Percentiles rank a stretch among this genome's conserved stretches.
These are phyloP conservation scores for Cornus kousa DNA, from an alignment of 148 eudicot genomes.

Conservation along the genomic window DNA sequence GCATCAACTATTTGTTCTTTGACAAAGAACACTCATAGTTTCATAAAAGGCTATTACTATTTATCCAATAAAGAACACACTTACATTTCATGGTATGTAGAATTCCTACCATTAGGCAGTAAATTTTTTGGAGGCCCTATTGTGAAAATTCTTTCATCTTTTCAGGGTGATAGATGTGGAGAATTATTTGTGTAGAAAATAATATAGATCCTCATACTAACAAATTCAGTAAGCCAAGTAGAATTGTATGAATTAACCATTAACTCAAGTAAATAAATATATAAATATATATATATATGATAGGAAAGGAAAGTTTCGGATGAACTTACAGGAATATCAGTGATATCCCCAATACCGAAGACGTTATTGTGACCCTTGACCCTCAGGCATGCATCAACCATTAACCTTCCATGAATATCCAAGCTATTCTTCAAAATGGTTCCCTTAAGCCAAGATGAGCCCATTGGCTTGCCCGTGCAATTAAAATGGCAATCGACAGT, in stretches of 20 bases:
- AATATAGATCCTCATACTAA: too few species aligned
- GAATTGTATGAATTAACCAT: neutral
- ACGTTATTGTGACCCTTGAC: conserved; percentile 42
- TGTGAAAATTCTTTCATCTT: neutral
- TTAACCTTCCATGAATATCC: conserved; percentile 39
- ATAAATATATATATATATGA: neutral
- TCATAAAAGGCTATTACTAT: too few species aligned
- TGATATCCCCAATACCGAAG: conserved; percentile 63
- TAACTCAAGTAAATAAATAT: neutral
- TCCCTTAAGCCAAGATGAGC: conserved; percentile 47
- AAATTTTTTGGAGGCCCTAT: neutral
- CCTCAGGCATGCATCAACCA: conserved; percentile 46
- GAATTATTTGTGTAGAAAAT: too few species aligned
- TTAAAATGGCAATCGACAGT: conserved; percentile 41
- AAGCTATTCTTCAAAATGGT: conserved; percentile 38
- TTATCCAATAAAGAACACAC: neutral
- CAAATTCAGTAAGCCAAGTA: too few species aligned
- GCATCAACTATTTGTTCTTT: too few species aligned
- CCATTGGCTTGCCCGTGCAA: conserved; percentile 46
- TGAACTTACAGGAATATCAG: conserved; percentile 39
- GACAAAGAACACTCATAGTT: too few species aligned
- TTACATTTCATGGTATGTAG: neutral
- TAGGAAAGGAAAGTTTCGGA: neutral
- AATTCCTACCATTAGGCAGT: neutral
- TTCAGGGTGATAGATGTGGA: neutral